phyloP scores from a whole-genome alignment of 495 filamentous ascomycete genomes.

The Podospora conica region DNA sequence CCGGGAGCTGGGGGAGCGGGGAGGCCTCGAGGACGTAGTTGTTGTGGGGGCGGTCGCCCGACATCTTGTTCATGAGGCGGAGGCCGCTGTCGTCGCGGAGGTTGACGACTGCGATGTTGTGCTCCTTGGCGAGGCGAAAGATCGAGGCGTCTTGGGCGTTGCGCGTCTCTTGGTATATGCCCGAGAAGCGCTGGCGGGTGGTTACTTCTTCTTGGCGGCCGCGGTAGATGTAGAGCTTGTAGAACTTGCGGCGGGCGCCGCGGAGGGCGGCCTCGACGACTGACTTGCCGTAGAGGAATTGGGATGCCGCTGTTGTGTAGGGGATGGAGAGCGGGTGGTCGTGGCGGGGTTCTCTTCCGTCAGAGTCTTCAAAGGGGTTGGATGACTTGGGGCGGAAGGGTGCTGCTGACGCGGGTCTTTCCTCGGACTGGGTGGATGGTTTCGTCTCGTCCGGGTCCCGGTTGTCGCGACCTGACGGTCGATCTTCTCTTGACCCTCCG shows the following conservation, averaged over 20 bases:
- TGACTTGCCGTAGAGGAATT: conserved; percentile 82
- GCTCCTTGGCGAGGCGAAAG: conserved; percentile 52
- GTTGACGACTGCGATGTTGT: conserved; percentile 47
- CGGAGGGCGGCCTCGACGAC: conserved; percentile 77
- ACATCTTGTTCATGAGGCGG: conserved; percentile 75
- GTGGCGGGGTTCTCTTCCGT: conserved; percentile 2
- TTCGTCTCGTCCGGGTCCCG: background rate
- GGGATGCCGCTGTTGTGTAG: conserved; percentile 78
- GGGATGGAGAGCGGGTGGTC: conserved; percentile 56
- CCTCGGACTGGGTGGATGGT: background rate
- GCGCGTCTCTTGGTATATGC: conserved; percentile 6
- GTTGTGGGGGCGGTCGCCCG: conserved; percentile 79
- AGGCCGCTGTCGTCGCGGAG: conserved; percentile 47
- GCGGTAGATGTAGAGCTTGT: conserved; percentile 74
- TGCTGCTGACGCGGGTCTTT: background rate
- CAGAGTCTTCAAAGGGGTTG: background rate
- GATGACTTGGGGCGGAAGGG: background rate
- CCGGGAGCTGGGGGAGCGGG: conserved; percentile 66
- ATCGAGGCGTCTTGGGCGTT: conserved; percentile 39
- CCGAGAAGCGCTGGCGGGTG: background rate
- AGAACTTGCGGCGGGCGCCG: conserved; percentile 61
- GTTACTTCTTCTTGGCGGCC: conserved; percentile 40
- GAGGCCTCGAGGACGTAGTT: conserved; percentile 85
- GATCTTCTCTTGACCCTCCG: background rate
- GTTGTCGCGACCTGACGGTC: background rate